Conservation (phyloP, 2,329 filamentous ascomycete species). For the Beauveria bassiana region DNA sequence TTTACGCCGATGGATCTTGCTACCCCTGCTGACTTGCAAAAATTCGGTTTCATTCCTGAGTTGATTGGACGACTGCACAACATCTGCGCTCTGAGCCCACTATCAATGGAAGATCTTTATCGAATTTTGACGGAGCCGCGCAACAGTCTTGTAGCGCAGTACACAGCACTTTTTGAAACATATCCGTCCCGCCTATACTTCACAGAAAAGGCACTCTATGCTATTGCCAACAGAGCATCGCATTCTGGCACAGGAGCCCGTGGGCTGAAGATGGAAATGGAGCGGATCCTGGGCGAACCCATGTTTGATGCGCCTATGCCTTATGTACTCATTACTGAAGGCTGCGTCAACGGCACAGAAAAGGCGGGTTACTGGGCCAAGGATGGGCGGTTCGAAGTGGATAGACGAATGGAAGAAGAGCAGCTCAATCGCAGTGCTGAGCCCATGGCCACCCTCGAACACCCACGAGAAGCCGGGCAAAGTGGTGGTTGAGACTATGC, state of each 20-base stretch:
- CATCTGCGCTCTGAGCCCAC: conserved; percentile 72
- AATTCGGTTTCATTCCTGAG: conserved; percentile 87
- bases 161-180: conserved; percentile 75
- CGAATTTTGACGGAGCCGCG: conserved; percentile 88
- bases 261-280: conserved; percentile 73
- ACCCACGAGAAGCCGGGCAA: conserved; percentile 38
- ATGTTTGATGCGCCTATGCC: conserved; percentile 76
- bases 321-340: conserved; percentile 67
- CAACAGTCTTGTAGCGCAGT: conserved; percentile 82
- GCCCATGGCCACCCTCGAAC: conserved; percentile 28
- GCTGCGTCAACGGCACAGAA: conserved; percentile 55
- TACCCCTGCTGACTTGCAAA: conserved; percentile 68
- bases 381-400: conserved; percentile 61
- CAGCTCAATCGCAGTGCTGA: conserved; percentile 28
- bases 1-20: conserved; percentile 63
- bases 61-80: conserved; percentile 94
- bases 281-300: conserved; percentile 67
- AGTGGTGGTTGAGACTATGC: conserved; percentile 32
- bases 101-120: conserved; percentile 61
- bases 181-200: conserved; percentile 76
- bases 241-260: conserved; percentile 65
- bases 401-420: conserved; percentile 60
- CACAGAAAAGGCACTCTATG: conserved; percentile 71
- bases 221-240: conserved; percentile 63
- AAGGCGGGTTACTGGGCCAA: conserved; percentile 58